These are phyloP conservation scores for Darksidea phi DNA, from an alignment of 495 filamentous ascomycete genomes.

Conservation along the genomic window DNA sequence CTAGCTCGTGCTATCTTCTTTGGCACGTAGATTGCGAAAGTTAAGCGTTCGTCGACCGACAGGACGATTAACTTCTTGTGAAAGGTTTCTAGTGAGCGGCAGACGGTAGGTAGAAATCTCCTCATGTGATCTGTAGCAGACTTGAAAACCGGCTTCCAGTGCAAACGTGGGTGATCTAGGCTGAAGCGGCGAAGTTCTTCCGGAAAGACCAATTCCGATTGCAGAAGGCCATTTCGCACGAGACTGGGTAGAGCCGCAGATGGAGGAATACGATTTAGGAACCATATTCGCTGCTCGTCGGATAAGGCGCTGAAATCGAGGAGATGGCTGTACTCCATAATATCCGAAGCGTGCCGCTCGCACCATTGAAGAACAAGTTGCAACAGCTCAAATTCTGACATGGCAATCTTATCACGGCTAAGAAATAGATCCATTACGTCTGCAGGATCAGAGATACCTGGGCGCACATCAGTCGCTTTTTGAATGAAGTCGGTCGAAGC, in stretches of 20 bases:
- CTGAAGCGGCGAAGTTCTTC: constrained; percentile 43
- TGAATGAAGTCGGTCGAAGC: constrained; percentile 35
- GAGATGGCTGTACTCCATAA: constrained; percentile 44
- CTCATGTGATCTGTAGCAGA: constrained; percentile 46
- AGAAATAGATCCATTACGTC: constrained; percentile 48
- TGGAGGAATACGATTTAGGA: constrained; percentile 43
- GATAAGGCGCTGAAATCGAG: constrained; percentile 49
- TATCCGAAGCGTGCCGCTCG: constrained; percentile 34
- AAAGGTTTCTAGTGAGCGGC: constrained; percentile 45
- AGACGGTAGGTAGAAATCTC: constrained; percentile 43
- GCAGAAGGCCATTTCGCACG: constrained; percentile 47
- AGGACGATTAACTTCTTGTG: constrained; percentile 51
- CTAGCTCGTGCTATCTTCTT: constrained; percentile 42
- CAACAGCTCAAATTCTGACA: constrained; percentile 53
- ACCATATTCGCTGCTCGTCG: constrained; percentile 48
- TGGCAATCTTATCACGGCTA: constrained; percentile 44
- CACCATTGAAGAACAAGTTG: constrained; percentile 50
- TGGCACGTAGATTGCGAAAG: constrained; percentile 53
- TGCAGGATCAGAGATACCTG: constrained; percentile 30
- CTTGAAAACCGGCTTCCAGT: constrained; percentile 50
- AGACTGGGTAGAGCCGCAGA: constrained; percentile 35
- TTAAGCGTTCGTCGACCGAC: constrained; percentile 49
- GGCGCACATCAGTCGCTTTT: not conserved
- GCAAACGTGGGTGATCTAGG: constrained; percentile 44
- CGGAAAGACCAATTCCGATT: constrained; percentile 43